These are phyloP conservation scores for Globisporangium cystogenes DNA, from an alignment of 352 stramenopile genomes.

Conservation along the genomic window DNA sequence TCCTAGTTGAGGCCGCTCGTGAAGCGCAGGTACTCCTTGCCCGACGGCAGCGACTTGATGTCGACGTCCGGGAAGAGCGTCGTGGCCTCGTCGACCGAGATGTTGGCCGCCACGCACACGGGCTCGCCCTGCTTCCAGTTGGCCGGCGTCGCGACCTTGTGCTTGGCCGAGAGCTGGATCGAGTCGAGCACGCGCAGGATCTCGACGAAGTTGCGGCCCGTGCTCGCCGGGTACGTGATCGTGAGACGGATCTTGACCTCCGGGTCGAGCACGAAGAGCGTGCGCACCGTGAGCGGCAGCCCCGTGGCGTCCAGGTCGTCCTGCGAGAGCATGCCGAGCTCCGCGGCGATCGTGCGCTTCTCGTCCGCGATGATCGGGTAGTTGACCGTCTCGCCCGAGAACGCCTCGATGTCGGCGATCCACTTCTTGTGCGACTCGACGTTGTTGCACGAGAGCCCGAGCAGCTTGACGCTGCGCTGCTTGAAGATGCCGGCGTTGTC, in stretches of 20 bases:
- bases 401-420: slow-evolving; percentile 12
- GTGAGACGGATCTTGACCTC: slow-evolving; percentile 87
- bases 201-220: slow-evolving; percentile 92
- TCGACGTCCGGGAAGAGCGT: slow-evolving; percentile 55
- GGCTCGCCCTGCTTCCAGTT: slow-evolving; percentile 64
- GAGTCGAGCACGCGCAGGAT: slow-evolving; percentile 89
- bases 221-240: slow-evolving; percentile 91
- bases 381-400: slow-evolving; percentile 60
- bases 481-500: slow-evolving; percentile 79
- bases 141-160: slow-evolving; percentile 49
- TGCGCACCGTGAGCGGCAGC: slow-evolving; percentile 87
- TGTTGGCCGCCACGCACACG: slow-evolving; percentile 51
- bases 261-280: slow-evolving; percentile 89
- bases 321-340: slow-evolving; percentile 87
- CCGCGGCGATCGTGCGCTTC: slow-evolving; percentile 48
- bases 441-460: slow-evolving; percentile 78
- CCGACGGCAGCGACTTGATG: slow-evolving; percentile 58
- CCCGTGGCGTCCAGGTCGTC: slow-evolving; percentile 70
- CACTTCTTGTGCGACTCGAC: slow-evolving; percentile 67
- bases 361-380: slow-evolving; percentile 75
- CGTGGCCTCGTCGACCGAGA: slow-evolving; percentile 50
- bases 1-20: slow-evolving; percentile 22
- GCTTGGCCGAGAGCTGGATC: slow-evolving; percentile 59
- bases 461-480: slow-evolving; percentile 83
- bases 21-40: slow-evolving; percentile 74